Base-by-base conservation (phyloP, 169 alveolate species). In the Babesia ovata region DNA sequence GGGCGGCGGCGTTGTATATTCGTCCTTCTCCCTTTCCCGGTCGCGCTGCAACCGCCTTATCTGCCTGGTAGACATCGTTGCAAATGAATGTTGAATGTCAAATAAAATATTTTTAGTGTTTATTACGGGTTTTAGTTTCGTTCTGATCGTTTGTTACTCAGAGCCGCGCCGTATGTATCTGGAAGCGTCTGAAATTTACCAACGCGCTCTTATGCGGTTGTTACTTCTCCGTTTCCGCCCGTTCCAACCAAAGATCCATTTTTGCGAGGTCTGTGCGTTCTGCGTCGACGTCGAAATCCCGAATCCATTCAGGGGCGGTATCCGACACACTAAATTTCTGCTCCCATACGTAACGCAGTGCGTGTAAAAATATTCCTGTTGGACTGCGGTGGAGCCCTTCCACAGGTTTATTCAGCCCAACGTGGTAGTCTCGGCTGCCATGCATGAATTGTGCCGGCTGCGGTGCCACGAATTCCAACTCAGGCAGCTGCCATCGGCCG, bases 311-410 rank as follows among this genome's bases (percentile, higher is more conserved):
- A 4, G 88, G 88, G 14, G 62, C 33, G 12, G 48, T 7, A 65
- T 81, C 88, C 26, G 60, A 45, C 16, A 73, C 79, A 44, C 46
- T 59, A 48, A 86, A 63, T 10, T 65, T 54, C 7, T 62, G 63
- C 50, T 50, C 79, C 94, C 92, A 90, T 28, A 81, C 65, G 70
- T 86, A 90, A 53, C 92, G 81, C 46, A 83, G 67, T 28, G 94
- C 85, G 70, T 90, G 94, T 21, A 90, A 59, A 63, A 86, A 90
- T 63, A 90, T 90, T 0, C 94, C 94, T 33, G 91, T 74, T 26
- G 86, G 82, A 83, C 79, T 84, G 71, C 53, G 74, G 17, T 75
- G 58, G 22, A 53, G 22, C 2, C 76, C 76, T 16, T 67, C 76
- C 24, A 54, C 65, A 1, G 56, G 61, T 29, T 13, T 65, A 50